Evolutionary conservation across 2,329 filamentous ascomycete genomes (phyloP).

Genomic region (Cryphonectria naterciae): DNA sequence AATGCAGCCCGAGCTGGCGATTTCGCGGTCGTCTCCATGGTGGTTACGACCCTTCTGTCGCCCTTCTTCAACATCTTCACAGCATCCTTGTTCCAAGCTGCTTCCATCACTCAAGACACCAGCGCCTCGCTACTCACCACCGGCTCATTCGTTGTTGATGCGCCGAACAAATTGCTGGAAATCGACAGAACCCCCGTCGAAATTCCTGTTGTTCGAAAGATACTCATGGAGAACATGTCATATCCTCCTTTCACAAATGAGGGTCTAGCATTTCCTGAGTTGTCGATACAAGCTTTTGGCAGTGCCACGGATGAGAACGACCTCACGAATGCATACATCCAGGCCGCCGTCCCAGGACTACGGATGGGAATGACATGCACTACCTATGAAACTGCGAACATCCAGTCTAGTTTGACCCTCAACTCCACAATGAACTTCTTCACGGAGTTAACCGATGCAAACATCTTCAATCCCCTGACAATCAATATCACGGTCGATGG

Average conservation of each 20-base stretch:
- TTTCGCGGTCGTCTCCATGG: not conserved
- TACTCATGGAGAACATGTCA: not conserved
- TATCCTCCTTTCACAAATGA: not conserved
- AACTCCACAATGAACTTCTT: not conserved
- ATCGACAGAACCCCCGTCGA: not conserved
- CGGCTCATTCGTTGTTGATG: not conserved
- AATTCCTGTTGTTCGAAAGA: not conserved
- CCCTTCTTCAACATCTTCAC: not conserved
- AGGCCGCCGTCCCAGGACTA: not conserved
- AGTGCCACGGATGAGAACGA: not conserved
- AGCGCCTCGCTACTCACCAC: not conserved
- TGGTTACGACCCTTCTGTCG: not conserved
- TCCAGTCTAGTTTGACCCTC: not conserved
- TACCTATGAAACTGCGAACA: not conserved
- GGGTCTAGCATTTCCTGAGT: not conserved
- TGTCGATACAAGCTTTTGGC: not conserved
- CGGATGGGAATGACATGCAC: not conserved
- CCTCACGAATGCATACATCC: not conserved
- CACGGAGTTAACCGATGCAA: fast-evolving
- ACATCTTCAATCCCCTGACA: not conserved
- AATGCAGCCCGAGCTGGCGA: not conserved
- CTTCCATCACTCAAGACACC: not conserved
- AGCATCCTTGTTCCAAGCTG: not conserved
- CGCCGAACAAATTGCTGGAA: too few species aligned
- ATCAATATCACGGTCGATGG: not conserved